Base-by-base conservation (phyloP, 2,329 filamentous ascomycete genomes). In the Botryosphaeria agaves region DNA sequence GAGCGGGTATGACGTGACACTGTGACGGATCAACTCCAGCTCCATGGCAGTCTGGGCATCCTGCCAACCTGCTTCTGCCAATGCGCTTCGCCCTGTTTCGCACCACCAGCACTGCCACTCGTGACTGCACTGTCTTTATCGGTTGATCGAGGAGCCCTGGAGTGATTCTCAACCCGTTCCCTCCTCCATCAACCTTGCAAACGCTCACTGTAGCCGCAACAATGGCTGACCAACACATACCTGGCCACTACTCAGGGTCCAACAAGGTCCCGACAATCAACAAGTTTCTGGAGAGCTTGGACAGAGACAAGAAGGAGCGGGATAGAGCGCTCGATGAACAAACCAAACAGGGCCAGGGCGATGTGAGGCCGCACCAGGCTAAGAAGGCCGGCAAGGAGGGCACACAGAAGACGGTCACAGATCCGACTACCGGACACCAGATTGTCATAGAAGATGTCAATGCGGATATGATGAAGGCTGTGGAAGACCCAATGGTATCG, bases 251-350 rank as follows among this genome's bases (percentile, higher is more conserved):
- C 61, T 87, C 80, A 18, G 83, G 76, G 30, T 56, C 55, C 35
- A 92, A 93, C 51, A 79, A 80, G 15, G 73, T 95, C 31, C 87
- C 87, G 5, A 93, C 83, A 33, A 78, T 94, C 40, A 74, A 77
- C 47, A 70, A 87, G 51, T 91, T 93, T 40, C 66, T 93, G 40
- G 68, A 80, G 31, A 69, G 69, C 38, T 64, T 94, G 20, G 85
- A 93, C 51, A 61, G 56, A 31, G 74, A 91, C 41, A 93, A 93
- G 59, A 72, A 68, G 42, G 59, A 76, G 6, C 69, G 83, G 41
- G 81, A 92, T 52, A 64, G 65, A 33, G 58, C 68, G 38, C 11
- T 45, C 52, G 23, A 56, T 61, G 37, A 45, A 43, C 29, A 35
- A 37, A 3, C 45, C 47, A 24, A 56, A 54, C 29, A 56, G 41